Base-by-base conservation (phyloP, 768 basidiomycete species). In the Leccinum fibrillosum region DNA sequence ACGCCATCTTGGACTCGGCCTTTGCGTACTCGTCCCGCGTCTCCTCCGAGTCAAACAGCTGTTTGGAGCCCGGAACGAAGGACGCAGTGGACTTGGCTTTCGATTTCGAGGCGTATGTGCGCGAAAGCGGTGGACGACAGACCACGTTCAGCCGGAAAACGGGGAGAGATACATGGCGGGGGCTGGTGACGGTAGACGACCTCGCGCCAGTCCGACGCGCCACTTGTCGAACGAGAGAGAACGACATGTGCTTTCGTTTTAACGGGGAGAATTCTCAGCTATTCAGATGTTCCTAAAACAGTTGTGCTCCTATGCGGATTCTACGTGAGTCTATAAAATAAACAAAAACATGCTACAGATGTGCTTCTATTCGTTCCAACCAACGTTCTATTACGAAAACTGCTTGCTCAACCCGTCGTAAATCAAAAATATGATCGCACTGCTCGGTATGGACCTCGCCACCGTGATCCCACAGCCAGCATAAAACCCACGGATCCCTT, bases 391-490 rank as follows among this genome's bases (percentile, higher is more conserved):
- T 2, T 68, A 68, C 2, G 82, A 78, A 74, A 87, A 86, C 34
- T 73, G 70, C 56, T 72, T 76, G 62, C 74, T 81, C 64, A 96
- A 75, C 32, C 85, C 88, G 68, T 96, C 92, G 65, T 94, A 98
- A 53, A 98, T 90, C 63, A 92, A 76, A 70, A 98, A 98, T 55
- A 98, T 94, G 56, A 98, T 81, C 5, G 91, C 95, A 69, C 90
- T 93, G 69, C 90, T 93, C 9, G 94, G 94, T 54, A 94, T 85
- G 7, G 89, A 85, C 56, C 94, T 78, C 45, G 86, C 82, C 17
- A 92, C 86, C 0, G 95, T 98, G 69, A 98, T 86, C 11, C 94
- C 94, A 69, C 91, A 94, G 0, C 96, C 96, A 25, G 92, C 89
- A 74, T 98, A 98, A 64, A 97, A 71, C 2, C 95, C 96, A 49